Percentiles rank a stretch among this genome's conserved stretches.
These are phyloP conservation scores for Verticillium alfalfae DNA, from an alignment of 2,329 filamentous ascomycete genomes.

Conservation along the genomic window DNA sequence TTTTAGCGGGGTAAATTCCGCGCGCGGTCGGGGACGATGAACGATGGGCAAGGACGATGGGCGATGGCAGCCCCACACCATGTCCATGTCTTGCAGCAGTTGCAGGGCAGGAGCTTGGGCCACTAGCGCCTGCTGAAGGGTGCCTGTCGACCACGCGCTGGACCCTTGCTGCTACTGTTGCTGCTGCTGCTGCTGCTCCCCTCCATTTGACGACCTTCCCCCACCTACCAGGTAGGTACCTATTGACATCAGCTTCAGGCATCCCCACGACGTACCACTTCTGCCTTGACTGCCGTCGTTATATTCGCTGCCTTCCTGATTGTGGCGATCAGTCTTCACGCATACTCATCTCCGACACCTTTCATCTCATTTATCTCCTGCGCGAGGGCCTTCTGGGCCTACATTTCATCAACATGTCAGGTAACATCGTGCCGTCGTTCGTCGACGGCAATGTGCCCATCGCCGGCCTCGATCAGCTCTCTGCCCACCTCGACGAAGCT, in stretches of 20 bases:
- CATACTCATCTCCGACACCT: neutral
- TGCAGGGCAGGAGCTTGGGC: neutral
- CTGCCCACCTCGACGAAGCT: slow-evolving; percentile 48
- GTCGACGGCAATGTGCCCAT: slow-evolving; percentile 39
- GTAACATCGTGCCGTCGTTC: slow-evolving; percentile 27
- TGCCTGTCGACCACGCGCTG: neutral
- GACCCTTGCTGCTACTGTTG: neutral
- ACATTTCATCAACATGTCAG: slow-evolving; percentile 15
- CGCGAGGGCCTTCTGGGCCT: neutral
- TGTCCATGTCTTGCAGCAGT: neutral
- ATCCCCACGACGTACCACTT: neutral
- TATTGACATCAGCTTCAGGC: neutral
- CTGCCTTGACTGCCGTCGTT: neutral
- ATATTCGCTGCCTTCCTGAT: neutral
- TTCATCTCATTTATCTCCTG: neutral
- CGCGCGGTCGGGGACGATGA: neutral
- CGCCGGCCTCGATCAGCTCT: slow-evolving; percentile 47
- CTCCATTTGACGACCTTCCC: neutral
- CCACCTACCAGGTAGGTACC: neutral
- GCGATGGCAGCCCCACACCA: neutral
- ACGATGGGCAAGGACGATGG: neutral
- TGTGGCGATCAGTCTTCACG: no score
- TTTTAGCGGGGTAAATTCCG: slow-evolving; percentile 3
- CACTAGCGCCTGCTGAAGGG: neutral
- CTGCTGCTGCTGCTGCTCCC: neutral